Conservation (phyloP, 2,329 filamentous ascomycete species). For the Monosporascus ibericus region DNA sequence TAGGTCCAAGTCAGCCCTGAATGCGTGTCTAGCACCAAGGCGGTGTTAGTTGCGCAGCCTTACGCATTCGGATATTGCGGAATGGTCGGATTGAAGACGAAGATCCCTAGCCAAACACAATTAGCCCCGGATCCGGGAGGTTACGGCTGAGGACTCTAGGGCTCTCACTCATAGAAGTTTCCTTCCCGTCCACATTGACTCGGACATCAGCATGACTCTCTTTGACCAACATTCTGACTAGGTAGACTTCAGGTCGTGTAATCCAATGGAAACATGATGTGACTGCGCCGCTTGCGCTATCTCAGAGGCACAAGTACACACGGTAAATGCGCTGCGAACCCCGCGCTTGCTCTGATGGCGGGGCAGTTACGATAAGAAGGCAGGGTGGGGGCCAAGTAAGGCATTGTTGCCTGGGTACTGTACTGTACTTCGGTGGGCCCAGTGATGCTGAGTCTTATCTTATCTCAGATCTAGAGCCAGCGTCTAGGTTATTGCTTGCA, state of each 20-base stretch:
- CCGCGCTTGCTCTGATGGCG: too few species aligned
- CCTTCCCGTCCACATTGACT: constrained; percentile 46
- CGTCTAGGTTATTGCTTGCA: too few species aligned
- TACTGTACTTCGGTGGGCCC: too few species aligned
- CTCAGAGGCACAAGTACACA: too few species aligned
- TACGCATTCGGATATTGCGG: constrained; percentile 82
- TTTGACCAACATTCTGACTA: constrained; percentile 44
- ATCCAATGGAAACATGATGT: too few species aligned
- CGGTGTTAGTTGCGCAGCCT: constrained; percentile 17
- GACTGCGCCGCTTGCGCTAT: too few species aligned
- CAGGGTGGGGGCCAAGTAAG: too few species aligned
- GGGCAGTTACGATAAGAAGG: too few species aligned
- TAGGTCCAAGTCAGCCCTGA: constrained; percentile 22
- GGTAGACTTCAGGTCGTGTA: not conserved
- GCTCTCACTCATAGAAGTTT: constrained; percentile 45
- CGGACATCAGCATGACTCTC: constrained; percentile 47
- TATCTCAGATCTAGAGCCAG: too few species aligned
- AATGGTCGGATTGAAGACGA: constrained; percentile 80
- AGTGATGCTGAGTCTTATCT: too few species aligned
- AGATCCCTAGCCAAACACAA: constrained; percentile 58
- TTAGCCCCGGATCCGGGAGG: constrained; percentile 1
- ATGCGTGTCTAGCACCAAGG: not conserved
- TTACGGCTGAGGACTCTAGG: not conserved
- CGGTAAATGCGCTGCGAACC: too few species aligned
- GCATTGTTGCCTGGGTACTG: too few species aligned